Evolutionary conservation across 2,329 filamentous ascomycete species (phyloP).

Genomic region (Penicillium sp.): DNA sequence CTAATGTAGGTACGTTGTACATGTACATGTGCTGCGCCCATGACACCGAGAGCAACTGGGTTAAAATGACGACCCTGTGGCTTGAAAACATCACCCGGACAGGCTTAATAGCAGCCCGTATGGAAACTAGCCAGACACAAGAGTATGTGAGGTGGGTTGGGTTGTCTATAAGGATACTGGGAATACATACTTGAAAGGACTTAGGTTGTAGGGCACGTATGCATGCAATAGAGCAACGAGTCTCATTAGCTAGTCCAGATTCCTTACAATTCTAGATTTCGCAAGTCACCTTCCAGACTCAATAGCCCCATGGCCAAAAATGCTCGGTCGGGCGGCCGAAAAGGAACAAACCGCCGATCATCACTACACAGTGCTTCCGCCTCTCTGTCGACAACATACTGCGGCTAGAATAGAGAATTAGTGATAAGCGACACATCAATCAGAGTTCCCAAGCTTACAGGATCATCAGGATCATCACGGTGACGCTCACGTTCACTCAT

Average conservation of each 20-base stretch:
- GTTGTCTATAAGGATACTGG: too few species aligned
- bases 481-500: constrained; percentile 11
- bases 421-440: neutral
- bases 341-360: constrained; percentile 56
- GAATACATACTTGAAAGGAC: too few species aligned
- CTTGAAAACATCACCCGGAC: neutral
- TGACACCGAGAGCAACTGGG: neutral
- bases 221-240: too few species aligned
- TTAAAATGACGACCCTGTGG: neutral
- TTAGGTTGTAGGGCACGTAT: too few species aligned
- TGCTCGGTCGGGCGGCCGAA: constrained; percentile 63
- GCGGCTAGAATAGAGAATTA: constrained; percentile 4
- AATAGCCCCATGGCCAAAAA: constrained; percentile 78
- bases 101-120: neutral
- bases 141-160: neutral
- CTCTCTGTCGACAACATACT: constrained; percentile 29
- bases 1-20: constrained; percentile 2
- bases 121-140: neutral
- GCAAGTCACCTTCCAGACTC: constrained; percentile 73
- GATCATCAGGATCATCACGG: neutral
- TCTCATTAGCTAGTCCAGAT: constrained; percentile 26
- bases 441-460: constrained; percentile 10
- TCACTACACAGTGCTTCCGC: constrained; percentile 26
- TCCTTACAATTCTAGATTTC: constrained; percentile 57
- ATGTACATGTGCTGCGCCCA: neutral